Evolutionary conservation across 331 rosid genomes (phyloP).

Genomic region (Stylosanthes scabra): DNA sequence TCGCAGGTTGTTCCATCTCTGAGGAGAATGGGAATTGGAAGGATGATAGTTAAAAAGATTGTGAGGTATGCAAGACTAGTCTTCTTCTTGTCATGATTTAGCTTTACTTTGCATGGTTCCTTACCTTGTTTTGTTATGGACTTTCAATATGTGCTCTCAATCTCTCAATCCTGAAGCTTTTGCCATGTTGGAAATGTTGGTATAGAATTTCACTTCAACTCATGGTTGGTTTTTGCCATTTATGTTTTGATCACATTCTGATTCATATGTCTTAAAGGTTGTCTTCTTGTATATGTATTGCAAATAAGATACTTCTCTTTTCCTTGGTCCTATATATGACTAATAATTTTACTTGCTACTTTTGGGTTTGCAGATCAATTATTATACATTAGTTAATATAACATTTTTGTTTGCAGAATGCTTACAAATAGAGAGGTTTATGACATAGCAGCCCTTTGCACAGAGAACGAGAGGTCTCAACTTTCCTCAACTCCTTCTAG

Average conservation of each 20-base stretch:
- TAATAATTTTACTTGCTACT: too few relatives aligned
- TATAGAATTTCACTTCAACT: conserved; percentile 6
- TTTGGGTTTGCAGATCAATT: too few relatives aligned
- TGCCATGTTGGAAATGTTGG: not conserved
- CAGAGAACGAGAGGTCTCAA: conserved; percentile 70
- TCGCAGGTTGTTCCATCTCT: conserved; percentile 80
- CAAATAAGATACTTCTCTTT: not conserved
- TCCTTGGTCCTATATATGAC: conserved; percentile 15
- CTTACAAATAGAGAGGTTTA: conserved; percentile 69
- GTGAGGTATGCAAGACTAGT: conserved; percentile 54
- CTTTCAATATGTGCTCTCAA: not conserved
- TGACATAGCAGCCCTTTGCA: conserved; percentile 83
- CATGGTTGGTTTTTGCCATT: not conserved
- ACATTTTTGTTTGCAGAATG: conserved; percentile 68
- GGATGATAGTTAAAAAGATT: conserved; percentile 67
- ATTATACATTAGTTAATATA: too few relatives aligned
- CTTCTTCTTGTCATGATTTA: conserved; percentile 30
- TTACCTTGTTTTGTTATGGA: not conserved
- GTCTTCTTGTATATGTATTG: conserved; percentile 22
- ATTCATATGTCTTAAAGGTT: not conserved
- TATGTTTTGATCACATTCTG: conserved; percentile 8
- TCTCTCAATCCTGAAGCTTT: conserved; percentile 15
- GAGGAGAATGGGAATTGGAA: conserved; percentile 81
- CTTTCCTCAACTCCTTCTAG: conserved; percentile 15
- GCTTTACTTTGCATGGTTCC: conserved; percentile 21